Evolutionary conservation across 2,329 filamentous ascomycete genomes (phyloP), one percentile per base, ranked within the genome.

Genomic region (Fusarium torreyae): DNA sequence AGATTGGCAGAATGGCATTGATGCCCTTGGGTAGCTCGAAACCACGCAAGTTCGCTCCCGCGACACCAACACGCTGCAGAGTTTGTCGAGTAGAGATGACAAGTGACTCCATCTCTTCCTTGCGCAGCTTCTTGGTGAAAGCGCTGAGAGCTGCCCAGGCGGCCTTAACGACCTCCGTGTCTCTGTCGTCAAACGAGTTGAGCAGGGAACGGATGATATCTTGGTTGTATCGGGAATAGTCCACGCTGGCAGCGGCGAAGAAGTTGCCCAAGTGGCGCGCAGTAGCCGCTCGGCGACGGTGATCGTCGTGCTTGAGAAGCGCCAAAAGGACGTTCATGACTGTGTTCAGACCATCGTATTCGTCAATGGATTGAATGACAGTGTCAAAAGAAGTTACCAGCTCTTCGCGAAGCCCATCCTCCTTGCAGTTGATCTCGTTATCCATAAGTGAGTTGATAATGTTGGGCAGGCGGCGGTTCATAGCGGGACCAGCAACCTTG

Each of bases 61-160:
- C 84, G 44, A 97, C 93, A 73, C 97, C 96, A 46, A 98, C 92
- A 75, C 95, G 93, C 70, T 93, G 90, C 56, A 99, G 86, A 2
- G 93, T 91, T 79, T 97, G 92, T 62, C 95, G 87, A 3, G 95
- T 97, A 1, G 95, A 96, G 55, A 89, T 84, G 18, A 97, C 94
- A 45, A 99, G 86, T 1, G 92, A 90, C 77, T 99, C 97, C 96
- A 99, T 98, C 81, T 98, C 95, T 77, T 99, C 97, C 80, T 99
- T 99, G 77, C 91, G 91, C 66, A 99, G 87, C 73, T 90, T 91
- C 78, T 94, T 94, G 45, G 94, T 98, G 73, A 99, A 91, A 60
- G 93, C 92, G 73, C 84, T 94, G 62, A 99, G 87, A 7, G 94
- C 95, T 56, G 89, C 86, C 94, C 94, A 98, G 22, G 95, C 90